Evolutionary conservation across 2,329 filamentous ascomycete species (phyloP).

Genomic region (Sporothrix schenckii): DNA sequence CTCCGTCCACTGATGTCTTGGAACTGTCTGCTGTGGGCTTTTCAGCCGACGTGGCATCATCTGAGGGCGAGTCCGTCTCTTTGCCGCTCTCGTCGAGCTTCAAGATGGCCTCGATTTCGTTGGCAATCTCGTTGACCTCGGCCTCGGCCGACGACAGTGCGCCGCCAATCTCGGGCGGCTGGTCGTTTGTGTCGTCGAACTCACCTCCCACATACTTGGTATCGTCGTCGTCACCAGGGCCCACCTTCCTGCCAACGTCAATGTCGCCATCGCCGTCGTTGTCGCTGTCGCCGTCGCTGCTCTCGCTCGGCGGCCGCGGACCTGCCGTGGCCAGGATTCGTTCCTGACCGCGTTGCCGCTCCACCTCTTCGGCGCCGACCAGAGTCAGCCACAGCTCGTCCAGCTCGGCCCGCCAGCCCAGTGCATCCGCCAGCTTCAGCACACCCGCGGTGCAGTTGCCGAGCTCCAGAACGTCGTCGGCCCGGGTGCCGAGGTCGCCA

Average conservation of each 20-base stretch:
- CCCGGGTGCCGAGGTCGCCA: slow-evolving; percentile 72
- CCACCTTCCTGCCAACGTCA: background rate
- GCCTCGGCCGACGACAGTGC: slow-evolving; percentile 30
- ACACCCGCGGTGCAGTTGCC: slow-evolving; percentile 85
- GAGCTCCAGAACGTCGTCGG: slow-evolving; percentile 83
- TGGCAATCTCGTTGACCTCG: slow-evolving; percentile 34
- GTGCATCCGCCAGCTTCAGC: slow-evolving; percentile 71
- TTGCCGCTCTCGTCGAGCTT: slow-evolving; percentile 27
- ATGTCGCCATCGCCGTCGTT: background rate
- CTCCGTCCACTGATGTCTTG: background rate
- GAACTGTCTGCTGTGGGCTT: background rate
- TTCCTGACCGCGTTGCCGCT: slow-evolving; percentile 49
- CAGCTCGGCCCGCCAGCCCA: slow-evolving; percentile 85
- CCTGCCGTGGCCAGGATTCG: slow-evolving; percentile 51
- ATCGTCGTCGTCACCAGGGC: background rate
- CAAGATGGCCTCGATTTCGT: slow-evolving; percentile 33
- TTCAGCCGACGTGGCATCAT: background rate
- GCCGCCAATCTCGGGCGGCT: slow-evolving; percentile 31
- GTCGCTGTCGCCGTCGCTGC: slow-evolving; percentile 36
- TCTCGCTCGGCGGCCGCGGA: slow-evolving; percentile 39
- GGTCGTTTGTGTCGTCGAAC: slow-evolving; percentile 21
- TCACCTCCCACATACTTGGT: background rate
- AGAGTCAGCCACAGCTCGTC: slow-evolving; percentile 72
- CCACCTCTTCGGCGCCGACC: slow-evolving; percentile 63
- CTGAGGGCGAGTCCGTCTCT: background rate